Evolutionary conservation across 2,329 filamentous ascomycete species (phyloP).

Genomic region (Plenodomus lindquistii): DNA sequence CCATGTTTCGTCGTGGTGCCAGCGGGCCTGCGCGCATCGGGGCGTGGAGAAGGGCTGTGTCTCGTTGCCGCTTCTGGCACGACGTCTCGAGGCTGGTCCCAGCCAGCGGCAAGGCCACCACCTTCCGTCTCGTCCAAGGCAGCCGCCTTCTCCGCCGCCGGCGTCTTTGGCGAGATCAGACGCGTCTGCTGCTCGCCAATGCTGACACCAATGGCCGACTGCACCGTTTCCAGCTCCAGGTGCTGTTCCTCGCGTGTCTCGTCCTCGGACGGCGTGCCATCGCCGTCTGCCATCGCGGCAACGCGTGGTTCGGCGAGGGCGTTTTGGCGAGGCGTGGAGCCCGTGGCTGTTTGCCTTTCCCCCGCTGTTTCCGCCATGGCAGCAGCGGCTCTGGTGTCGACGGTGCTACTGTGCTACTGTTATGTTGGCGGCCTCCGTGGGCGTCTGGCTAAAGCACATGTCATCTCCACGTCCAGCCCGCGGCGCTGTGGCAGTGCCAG

Average conservation of each 20-base stretch:
- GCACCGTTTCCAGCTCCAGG: constrained; percentile 45
- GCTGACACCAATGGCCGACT: constrained; percentile 60
- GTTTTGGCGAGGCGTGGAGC: constrained; percentile 29
- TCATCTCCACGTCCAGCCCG: constrained; percentile 17
- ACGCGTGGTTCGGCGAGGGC: constrained; percentile 49
- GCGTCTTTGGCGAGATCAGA: constrained; percentile 60
- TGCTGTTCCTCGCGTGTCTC: constrained; percentile 37
- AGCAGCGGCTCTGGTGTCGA: constrained; percentile 6
- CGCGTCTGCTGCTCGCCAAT: constrained; percentile 61
- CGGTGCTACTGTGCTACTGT: too few species aligned
- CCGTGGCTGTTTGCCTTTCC: constrained; percentile 3
- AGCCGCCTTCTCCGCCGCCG: constrained; percentile 62
- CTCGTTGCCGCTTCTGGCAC: constrained; percentile 1
- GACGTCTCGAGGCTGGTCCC: constrained; percentile 28
- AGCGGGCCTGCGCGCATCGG: not conserved
- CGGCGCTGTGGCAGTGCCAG: constrained; percentile 35
- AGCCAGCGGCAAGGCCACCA: constrained; percentile 54
- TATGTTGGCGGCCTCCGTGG: constrained; percentile 6
- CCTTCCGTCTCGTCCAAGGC: constrained; percentile 53
- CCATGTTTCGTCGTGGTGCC: not conserved
- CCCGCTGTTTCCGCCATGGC: constrained; percentile 26
- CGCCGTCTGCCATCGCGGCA: constrained; percentile 44
- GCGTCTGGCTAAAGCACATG: constrained; percentile 14
- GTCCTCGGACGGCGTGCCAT: constrained; percentile 52
- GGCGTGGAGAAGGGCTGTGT: not conserved